Evolutionary conservation across 202 grass and related monocot species (phyloP), one percentile per base, ranked within the genome.

Genomic region (Miscanthus sacchariflorus): DNA sequence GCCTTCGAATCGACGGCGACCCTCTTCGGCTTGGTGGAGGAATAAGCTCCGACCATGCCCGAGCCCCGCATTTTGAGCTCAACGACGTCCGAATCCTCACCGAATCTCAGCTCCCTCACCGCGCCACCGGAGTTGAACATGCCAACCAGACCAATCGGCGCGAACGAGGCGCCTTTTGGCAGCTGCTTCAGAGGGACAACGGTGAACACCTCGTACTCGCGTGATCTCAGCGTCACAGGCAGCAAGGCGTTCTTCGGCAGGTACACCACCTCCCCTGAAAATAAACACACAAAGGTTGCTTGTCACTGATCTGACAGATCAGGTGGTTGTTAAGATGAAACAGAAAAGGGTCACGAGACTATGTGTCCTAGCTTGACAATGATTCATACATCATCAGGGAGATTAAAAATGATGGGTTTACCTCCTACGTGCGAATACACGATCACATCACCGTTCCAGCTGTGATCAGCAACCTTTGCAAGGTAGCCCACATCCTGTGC

Each of bases 111-210:
- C 39, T 72, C 89, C 76, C 80, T 87, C 40, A 97, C 81, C 4
- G 95, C 92, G 19, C 92, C 93, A 8, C 95, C 91, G 58, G 92
- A 93, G 81, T 97, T 97, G 61, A 97, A 93, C 95, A 97, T 93
- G 17, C 44, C 10, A 70, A 85, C 43, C 39, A 95, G 74, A 9
- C 95, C 95, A 44, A 97, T 87, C 3, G 92, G 87, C 7, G 95
- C 92, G 49, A 97, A 94, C 58, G 82, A 88, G 79, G 52, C 79
- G 44, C 91, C 87, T 49, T 85, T 88, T 7, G 40, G 74, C 25
- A 95, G 83, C 28, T 42, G 66, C 4, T 84, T 93, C 38, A 98
- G 66, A 0, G 93, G 89, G 24, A 73, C 89, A 11, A 95, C 58
- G 15, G 89, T 91, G 83, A 91, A 98, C 9, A 97, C 89, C 59